Conservation (phyloP, 345 rosid genomes). For the Angophora floribunda region DNA sequence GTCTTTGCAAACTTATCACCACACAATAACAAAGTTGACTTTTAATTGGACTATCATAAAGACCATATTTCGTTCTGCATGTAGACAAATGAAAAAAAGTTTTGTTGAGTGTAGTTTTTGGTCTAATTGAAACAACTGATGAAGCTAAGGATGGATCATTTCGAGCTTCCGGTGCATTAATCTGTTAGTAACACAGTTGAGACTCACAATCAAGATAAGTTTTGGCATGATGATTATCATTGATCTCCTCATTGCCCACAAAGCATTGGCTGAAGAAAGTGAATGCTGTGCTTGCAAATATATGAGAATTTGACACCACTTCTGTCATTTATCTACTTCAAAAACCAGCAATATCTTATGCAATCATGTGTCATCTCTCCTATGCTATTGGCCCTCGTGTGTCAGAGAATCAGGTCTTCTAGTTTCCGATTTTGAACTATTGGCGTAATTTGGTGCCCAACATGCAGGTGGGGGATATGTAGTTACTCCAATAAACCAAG, state of each 20-base stretch:
- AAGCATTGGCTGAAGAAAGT: background rate
- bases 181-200: background rate
- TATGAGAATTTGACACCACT: background rate
- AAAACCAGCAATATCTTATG: background rate
- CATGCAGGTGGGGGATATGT: slow-evolving; percentile 91
- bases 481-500: slow-evolving; percentile 61
- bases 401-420: background rate
- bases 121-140: background rate
- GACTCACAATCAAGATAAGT: background rate
- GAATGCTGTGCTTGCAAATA: background rate
- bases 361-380: background rate
- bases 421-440: background rate
- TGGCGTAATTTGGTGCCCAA: background rate
- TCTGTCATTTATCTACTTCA: background rate
- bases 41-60: background rate
- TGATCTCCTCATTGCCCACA: background rate
- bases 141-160: background rate
- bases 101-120: background rate
- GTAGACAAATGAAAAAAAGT: background rate
- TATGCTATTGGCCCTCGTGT: background rate
- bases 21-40: background rate
- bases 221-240: background rate
- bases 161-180: background rate
- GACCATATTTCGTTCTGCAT: background rate
- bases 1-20: background rate